Evolutionary conservation across 2,329 filamentous ascomycete species (phyloP).

Genomic region (Neopestalotiopsis clavispora): DNA sequence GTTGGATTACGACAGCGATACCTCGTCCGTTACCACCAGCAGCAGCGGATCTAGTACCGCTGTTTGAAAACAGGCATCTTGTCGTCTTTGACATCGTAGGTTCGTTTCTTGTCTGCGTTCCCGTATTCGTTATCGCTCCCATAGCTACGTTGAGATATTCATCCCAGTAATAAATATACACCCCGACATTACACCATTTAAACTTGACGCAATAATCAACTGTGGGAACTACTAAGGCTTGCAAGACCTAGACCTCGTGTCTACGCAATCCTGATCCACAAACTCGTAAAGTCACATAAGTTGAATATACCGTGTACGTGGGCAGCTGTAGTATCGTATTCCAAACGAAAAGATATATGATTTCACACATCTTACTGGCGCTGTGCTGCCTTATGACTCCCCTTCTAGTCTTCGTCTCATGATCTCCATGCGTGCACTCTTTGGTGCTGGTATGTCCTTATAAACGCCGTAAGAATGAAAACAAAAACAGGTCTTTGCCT

Average conservation of each 20-base stretch:
- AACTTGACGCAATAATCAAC: too few relatives aligned
- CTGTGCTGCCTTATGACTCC: not conserved
- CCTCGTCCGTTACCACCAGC: not conserved
- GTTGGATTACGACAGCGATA: not conserved
- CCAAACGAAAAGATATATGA: not conserved
- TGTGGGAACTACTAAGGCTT: too few relatives aligned
- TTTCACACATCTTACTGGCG: not conserved
- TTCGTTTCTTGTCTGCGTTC: too few relatives aligned
- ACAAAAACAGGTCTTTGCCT: not conserved
- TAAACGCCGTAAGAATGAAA: not conserved
- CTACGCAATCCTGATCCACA: too few relatives aligned
- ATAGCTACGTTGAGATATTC: too few relatives aligned
- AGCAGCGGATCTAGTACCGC: not conserved
- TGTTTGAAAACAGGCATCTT: too few relatives aligned
- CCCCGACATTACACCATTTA: too few relatives aligned
- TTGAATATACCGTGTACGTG: not conserved
- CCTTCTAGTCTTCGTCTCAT: not conserved
- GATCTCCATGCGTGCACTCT: not conserved
- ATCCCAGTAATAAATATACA: too few relatives aligned
- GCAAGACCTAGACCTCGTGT: too few relatives aligned
- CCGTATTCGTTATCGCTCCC: too few relatives aligned
- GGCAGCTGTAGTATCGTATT: not conserved
- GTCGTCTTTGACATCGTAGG: too few relatives aligned
- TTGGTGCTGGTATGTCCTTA: conserved; percentile 1
- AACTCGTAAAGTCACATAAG: not conserved